phyloP scores from a whole-genome alignment of 2,329 filamentous ascomycete genomes.

The Incumbomyces lentus region DNA sequence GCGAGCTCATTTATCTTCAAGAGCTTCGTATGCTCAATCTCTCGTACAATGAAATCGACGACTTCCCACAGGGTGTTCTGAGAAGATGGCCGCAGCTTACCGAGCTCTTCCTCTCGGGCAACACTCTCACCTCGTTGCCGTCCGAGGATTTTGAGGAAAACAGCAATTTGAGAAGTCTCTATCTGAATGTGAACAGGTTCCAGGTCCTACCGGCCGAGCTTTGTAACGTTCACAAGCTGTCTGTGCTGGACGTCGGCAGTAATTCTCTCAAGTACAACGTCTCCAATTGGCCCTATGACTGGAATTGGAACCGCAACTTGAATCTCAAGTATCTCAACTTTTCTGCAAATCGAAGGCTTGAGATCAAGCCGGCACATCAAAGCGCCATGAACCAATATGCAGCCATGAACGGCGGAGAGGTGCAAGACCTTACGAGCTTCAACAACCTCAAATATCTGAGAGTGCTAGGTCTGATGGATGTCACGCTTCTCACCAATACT shows the following conservation, averaged over 20 bases:
- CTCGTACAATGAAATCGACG: slow-evolving; percentile 88
- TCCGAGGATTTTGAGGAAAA: slow-evolving; percentile 90
- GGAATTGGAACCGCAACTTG: slow-evolving; percentile 99
- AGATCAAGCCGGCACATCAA: slow-evolving; percentile 56
- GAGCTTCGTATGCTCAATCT: slow-evolving; percentile 85
- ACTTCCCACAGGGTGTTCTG: slow-evolving; percentile 80
- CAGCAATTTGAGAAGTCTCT: slow-evolving; percentile 74
- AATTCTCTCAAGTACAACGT: slow-evolving; percentile 98
- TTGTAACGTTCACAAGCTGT: slow-evolving; percentile 82
- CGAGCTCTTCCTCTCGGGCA: slow-evolving; percentile 90
- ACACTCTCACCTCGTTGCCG: slow-evolving; percentile 81
- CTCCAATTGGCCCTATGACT: slow-evolving; percentile 96
- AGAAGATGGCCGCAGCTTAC: slow-evolving; percentile 81
- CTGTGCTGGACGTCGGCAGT: slow-evolving; percentile 87
- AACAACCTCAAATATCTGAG: slow-evolving; percentile 72
- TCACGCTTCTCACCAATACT: slow-evolving; percentile 83
- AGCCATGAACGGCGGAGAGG: slow-evolving; percentile 37
- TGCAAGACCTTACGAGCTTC: slow-evolving; percentile 75
- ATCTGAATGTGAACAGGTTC: slow-evolving; percentile 97
- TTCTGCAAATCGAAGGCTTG: slow-evolving; percentile 89
- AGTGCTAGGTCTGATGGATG: slow-evolving; percentile 91
- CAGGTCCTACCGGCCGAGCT: slow-evolving; percentile 92
- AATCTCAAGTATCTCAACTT: slow-evolving; percentile 91
- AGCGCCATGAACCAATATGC: slow-evolving; percentile 43
- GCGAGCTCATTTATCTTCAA: slow-evolving; percentile 70